Percentiles rank a stretch among this genome's conserved stretches.
Conservation (phyloP, 2,329 filamentous ascomycete species). For the Phialophora chinensis region DNA sequence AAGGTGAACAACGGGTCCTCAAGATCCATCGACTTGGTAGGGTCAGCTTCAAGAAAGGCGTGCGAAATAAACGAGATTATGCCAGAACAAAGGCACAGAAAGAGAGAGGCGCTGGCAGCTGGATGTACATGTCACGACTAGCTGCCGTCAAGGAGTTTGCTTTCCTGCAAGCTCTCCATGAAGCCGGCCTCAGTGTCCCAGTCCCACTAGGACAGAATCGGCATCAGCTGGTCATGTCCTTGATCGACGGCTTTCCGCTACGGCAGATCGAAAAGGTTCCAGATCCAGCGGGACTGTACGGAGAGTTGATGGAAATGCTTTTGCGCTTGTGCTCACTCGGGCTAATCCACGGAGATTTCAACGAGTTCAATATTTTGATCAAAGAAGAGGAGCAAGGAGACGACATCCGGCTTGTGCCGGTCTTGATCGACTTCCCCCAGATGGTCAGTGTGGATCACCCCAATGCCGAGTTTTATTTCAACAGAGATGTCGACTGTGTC, state of each 20-base stretch:
- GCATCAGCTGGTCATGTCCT: conserved; percentile 94
- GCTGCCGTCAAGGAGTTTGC: conserved; percentile 93
- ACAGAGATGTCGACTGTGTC: conserved; percentile 92
- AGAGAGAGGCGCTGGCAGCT: conserved; percentile 70
- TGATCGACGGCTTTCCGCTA: conserved; percentile 90
- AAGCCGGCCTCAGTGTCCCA: conserved; percentile 88
- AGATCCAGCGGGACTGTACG: conserved; percentile 83
- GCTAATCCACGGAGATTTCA: conserved; percentile 96
- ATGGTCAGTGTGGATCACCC: conserved; percentile 94
- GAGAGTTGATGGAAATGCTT: conserved; percentile 87
- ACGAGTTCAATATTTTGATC: conserved; percentile 98
- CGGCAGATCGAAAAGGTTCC: conserved; percentile 85
- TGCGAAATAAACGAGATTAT: conserved; percentile 96
- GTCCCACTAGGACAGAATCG: conserved; percentile 86
- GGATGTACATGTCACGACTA: conserved; percentile 97
- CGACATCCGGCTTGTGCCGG: conserved; percentile 65
- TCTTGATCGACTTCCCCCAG: conserved; percentile 97
- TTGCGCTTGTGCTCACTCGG: conserved; percentile 82
- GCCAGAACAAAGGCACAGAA: conserved; percentile 66
- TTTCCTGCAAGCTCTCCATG: conserved; percentile 85
- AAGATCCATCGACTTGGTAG: conserved; percentile 96
- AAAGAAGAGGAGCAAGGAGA: conserved; percentile 65
- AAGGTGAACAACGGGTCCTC: conserved; percentile 77
- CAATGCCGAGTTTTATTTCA: conserved; percentile 97
- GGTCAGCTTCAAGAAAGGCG: conserved; percentile 88